Evolutionary conservation across 73 alveolate genomes (phyloP), one percentile per base, ranked within the genome.

Genomic region (Symbiodinium natans): DNA sequence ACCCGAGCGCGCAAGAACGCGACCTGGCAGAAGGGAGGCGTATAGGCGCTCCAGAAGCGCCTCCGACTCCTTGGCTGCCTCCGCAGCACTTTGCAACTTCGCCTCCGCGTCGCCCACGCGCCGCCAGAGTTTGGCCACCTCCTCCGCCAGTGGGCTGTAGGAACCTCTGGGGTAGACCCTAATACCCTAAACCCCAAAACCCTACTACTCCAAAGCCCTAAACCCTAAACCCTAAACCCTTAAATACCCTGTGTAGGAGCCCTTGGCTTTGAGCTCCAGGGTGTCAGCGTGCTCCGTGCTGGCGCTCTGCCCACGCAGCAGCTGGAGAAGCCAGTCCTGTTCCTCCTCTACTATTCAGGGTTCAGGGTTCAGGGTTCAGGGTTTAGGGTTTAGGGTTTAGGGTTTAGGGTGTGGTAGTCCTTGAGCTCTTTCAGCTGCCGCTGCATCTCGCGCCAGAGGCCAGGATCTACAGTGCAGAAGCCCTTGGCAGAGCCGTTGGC

Each of bases 401-500:
- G n/a, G n/a, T n/a, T n/a, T n/a, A n/a, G n/a, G n/a, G n/a, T n/a
- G n/a, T n/a, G n/a, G n/a, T n/a, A n/a, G n/a, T n/a, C n/a, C n/a
- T 63, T 63, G 21, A 63, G 80, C 36, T 31, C 36, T 39, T 88
- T 86, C 63, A 88, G 74, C 73, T 88, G n/a, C 71, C 31, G 59
- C 39, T 88, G 95, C 95, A 88, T 88, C 23, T 88, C 95, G 71
- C 86, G 41, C 95, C 95, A 88, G 34, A 88, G 95, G 25, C 46
- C 36, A 15, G 95, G 95, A 29, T 88, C 95, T n/a, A 88, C 95
- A 1, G 95, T 88, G 74, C 95, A 88, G 42, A 59, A 88, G 41
- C 86, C 95, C 59, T 46, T 46, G 59, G 59, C 59, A 46, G 6
- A 9, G 59, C 59, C 59, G 13, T 13, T 46, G n/a, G n/a, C n/a